phyloP scores from a whole-genome alignment of 1,284 basidiomycete genomes.

The Moniliophthora roreri region DNA sequence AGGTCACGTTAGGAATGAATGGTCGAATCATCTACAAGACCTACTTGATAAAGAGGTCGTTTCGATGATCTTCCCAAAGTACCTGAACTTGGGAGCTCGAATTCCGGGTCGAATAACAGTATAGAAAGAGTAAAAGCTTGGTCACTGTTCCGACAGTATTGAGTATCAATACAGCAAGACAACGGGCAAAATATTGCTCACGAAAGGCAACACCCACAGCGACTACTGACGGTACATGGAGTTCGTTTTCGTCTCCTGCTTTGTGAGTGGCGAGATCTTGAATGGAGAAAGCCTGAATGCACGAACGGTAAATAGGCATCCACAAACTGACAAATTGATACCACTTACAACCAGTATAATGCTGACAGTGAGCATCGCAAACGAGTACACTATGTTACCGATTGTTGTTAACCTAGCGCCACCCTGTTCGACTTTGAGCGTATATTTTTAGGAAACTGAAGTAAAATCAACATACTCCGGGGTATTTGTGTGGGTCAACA shows the following conservation, averaged over 20 bases:
- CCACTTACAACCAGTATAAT: conserved; percentile 79
- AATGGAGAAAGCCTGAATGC: conserved; percentile 41
- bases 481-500: conserved; percentile 88
- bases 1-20: not conserved
- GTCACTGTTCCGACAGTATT: conserved; percentile 52
- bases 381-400: conserved; percentile 82
- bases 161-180: no score
- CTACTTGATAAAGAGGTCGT: conserved; percentile 83
- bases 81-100: conserved; percentile 89
- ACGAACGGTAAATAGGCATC: not conserved
- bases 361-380: conserved; percentile 53
- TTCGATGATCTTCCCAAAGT: conserved; percentile 94
- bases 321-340: not conserved
- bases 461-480: conserved; percentile 40
- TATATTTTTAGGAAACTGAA: not conserved
- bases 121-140: conserved; percentile 85
- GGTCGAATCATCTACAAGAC: conserved; percentile 49
- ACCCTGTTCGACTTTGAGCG: conserved; percentile 34
- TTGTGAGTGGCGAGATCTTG: conserved; percentile 64
- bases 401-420: conserved; percentile 90
- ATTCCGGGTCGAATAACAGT: conserved; percentile 78
- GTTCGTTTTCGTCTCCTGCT: conserved; percentile 55
- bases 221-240: conserved; percentile 82
- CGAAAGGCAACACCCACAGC: conserved; percentile 83
- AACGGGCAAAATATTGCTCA: no score